Conservation (phyloP, 768 basidiomycete species). For the Pisolithus orientalis region DNA sequence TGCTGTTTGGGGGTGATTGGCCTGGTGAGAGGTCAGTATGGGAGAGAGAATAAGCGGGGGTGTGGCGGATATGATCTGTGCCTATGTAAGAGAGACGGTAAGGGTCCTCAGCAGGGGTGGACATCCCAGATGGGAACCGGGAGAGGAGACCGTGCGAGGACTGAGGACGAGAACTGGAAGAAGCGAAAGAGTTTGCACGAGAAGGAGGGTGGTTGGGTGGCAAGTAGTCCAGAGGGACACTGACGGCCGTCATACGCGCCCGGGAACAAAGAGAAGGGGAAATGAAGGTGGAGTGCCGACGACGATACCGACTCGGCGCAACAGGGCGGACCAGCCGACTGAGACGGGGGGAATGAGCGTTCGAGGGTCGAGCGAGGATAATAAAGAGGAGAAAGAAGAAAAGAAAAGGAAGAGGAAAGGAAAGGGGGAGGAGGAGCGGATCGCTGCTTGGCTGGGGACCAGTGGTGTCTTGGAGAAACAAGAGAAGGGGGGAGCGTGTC, state of each 20-base stretch:
- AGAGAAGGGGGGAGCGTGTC: slow-evolving; percentile 11
- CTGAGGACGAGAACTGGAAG: slow-evolving; percentile 69
- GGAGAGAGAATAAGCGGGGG: slow-evolving; percentile 37
- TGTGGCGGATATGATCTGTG: slow-evolving; percentile 39
- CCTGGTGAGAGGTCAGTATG: slow-evolving; percentile 38
- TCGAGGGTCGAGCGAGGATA: slow-evolving; percentile 19
- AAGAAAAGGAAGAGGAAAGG: slow-evolving; percentile 14
- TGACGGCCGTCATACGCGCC: slow-evolving; percentile 61
- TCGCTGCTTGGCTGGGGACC: neutral
- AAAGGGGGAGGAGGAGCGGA: neutral
- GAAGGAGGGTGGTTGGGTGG: slow-evolving; percentile 60
- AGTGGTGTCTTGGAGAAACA: slow-evolving; percentile 10
- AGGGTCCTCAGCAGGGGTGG: slow-evolving; percentile 57
- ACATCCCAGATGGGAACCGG: slow-evolving; percentile 46
- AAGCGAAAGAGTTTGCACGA: slow-evolving; percentile 73
- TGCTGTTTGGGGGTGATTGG: slow-evolving; percentile 72
- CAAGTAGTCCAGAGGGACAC: slow-evolving; percentile 66
- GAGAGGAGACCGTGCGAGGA: slow-evolving; percentile 64
- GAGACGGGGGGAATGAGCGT: neutral
- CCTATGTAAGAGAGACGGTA: slow-evolving; percentile 59
- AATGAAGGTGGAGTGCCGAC: slow-evolving; percentile 34
- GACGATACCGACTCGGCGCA: slow-evolving; percentile 25
- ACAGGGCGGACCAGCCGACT: slow-evolving; percentile 54
- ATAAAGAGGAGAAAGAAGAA: slow-evolving; percentile 13
- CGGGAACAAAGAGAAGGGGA: slow-evolving; percentile 10